Evolutionary conservation across 1,284 basidiomycete genomes (phyloP), one percentile per base, ranked within the genome.

Genomic region (Trichosporon asahii): DNA sequence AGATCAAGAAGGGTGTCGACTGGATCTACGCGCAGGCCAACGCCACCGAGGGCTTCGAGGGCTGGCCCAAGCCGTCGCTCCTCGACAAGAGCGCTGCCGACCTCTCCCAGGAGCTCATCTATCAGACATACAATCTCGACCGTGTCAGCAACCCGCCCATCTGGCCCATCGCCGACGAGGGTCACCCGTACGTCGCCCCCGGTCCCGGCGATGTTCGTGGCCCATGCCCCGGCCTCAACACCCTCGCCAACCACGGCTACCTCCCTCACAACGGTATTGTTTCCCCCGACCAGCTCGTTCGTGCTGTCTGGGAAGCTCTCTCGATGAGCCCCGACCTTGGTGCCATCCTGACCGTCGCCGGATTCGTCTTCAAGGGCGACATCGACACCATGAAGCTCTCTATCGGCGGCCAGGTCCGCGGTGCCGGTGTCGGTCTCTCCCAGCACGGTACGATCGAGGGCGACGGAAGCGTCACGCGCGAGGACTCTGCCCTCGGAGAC

Each of bases 181-280:
- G 35, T n/a, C 76, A 77, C 68, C 76, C 76, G 1, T 78, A 70
- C 66, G 44, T 66, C 18, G 70, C 74, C 8, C 73, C 75, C 21
- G 70, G 70, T 0, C 72, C 73, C 15, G 74, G 67, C 9, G 71
- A 75, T 53, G 71, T 70, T 40, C 75, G 76, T 3, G 79, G 80
- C 35, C 76, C 76, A 6, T 82, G 79, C 69, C 80, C 80, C 1
- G 80, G 80, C 21, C 72, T 82, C 46, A 82, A 81, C 75, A 77
- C 77, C 0, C 66, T 80, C 14, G 80, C 80, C 21, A 79, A 78
- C 64, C 77, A 80, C 70, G 76, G 76, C 66, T 75, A 75, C 69
- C 64, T 70, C 49, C 72, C 70, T 31, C 70, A 76, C 46, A 73
- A 69, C 66, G 81, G 81, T n/a, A 75, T 83, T 35, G 75, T 79